These are phyloP conservation scores for Aspergillus tamarii DNA, from an alignment of 2,329 filamentous ascomycete genomes.

Conservation along the genomic window DNA sequence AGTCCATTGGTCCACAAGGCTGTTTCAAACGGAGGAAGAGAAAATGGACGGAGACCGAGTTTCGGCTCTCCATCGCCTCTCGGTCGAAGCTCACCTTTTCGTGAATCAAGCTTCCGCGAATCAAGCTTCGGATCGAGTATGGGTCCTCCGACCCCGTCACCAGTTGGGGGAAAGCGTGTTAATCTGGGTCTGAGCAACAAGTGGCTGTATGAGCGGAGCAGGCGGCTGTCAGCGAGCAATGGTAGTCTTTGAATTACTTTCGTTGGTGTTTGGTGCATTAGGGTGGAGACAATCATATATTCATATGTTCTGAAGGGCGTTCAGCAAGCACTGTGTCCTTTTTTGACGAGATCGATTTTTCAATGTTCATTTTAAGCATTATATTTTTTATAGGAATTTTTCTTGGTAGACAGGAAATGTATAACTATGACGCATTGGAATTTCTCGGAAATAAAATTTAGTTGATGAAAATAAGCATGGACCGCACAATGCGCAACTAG, in stretches of 20 bases:
- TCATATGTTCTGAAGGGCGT: slow-evolving; percentile 14
- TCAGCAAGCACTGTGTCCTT: slow-evolving; percentile 6
- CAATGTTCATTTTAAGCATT: background rate
- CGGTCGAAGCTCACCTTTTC: slow-evolving; percentile 36
- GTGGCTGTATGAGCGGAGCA: slow-evolving; percentile 87
- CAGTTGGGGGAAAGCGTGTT: slow-evolving; percentile 65
- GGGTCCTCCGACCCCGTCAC: slow-evolving; percentile 70
- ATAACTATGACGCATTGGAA: background rate
- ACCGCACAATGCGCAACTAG: slow-evolving; percentile 1
- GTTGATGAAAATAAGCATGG: background rate
- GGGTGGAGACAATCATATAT: slow-evolving; percentile 14
- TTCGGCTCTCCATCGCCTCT: slow-evolving; percentile 54
- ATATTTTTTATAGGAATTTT: background rate
- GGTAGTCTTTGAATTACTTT: slow-evolving; percentile 33
- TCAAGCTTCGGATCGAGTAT: slow-evolving; percentile 43
- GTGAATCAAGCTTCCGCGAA: slow-evolving; percentile 28
- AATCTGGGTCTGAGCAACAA: slow-evolving; percentile 85
- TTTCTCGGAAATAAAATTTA: background rate
- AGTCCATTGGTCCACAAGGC: slow-evolving; percentile 71
- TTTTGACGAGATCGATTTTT: background rate
- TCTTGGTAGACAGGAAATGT: background rate
- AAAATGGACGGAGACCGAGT: slow-evolving; percentile 54
- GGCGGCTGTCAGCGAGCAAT: slow-evolving; percentile 42
- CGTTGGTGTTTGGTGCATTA: slow-evolving; percentile 14
- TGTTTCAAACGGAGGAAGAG: slow-evolving; percentile 49